phyloP scores from a whole-genome alignment of 2,329 filamentous ascomycete species.

The Curvularia sp. region DNA sequence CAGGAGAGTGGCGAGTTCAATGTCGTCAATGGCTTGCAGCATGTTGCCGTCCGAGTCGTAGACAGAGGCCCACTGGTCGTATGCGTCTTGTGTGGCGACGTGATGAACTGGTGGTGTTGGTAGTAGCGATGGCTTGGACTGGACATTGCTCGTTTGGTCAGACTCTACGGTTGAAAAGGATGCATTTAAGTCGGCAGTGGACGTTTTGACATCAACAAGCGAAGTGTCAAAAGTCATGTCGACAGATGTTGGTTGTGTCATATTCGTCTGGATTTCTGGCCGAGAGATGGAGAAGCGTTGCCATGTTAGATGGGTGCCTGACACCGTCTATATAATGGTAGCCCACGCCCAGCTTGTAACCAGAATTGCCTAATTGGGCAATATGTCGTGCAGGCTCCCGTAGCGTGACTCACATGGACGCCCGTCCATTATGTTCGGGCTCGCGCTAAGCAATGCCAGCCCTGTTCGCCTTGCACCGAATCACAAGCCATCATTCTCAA shows the following conservation, averaged over 20 bases:
- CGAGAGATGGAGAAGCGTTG: neutral
- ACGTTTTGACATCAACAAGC: conserved; percentile 42
- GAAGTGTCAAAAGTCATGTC: conserved; percentile 52
- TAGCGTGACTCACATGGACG: conserved; percentile 43
- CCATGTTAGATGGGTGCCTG: conserved; percentile 18
- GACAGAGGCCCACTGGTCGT: conserved; percentile 60
- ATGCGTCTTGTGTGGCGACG: conserved; percentile 55
- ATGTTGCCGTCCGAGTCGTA: conserved; percentile 74
- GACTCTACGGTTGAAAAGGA: conserved; percentile 51
- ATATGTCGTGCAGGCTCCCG: conserved; percentile 37
- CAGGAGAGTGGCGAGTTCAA: conserved; percentile 62
- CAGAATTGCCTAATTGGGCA: conserved; percentile 31
- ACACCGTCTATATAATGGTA: conserved; percentile 21
- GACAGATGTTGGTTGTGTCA: conserved; percentile 48
- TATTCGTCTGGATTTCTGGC: conserved; percentile 21
- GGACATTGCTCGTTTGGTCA: conserved; percentile 36
- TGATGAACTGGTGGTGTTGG: conserved; percentile 37
- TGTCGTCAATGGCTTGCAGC: conserved; percentile 68
- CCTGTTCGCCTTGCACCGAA: neutral
- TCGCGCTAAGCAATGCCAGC: conserved; percentile 15
- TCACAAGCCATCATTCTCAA: neutral
- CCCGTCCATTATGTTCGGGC: conserved; percentile 7
- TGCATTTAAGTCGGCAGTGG: conserved; percentile 18
- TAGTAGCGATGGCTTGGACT: conserved; percentile 24
- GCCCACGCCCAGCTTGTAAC: conserved; percentile 30